Percentiles rank a stretch among this genome's conserved stretches.
phyloP scores from a whole-genome alignment of 169 alveolate species.

The Perkinsus olseni region DNA sequence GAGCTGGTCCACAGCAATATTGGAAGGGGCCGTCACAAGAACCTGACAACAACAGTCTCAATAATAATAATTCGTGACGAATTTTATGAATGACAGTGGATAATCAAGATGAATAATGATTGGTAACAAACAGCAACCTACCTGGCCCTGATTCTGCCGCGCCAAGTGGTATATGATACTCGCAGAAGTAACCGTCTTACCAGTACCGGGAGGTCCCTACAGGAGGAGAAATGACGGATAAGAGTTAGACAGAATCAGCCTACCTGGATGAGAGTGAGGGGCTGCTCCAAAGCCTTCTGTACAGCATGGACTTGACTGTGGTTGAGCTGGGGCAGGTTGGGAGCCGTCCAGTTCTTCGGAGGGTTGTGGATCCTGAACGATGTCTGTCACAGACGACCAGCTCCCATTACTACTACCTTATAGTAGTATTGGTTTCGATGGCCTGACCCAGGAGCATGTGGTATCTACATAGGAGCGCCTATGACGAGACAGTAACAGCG shows the following conservation, averaged over 20 bases:
- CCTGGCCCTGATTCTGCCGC: slow-evolving; percentile 45
- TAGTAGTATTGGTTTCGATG: neutral
- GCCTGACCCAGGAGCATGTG: neutral
- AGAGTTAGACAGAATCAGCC: neutral
- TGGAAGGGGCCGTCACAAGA: slow-evolving; percentile 88
- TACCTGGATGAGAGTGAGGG: slow-evolving; percentile 77
- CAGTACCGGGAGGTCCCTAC: slow-evolving; percentile 94
- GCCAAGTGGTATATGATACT: slow-evolving; percentile 81
- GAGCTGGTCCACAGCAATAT: slow-evolving; percentile 90
- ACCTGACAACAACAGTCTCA: too few species aligned
- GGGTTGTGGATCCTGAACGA: neutral
- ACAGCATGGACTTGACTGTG: slow-evolving; percentile 80
- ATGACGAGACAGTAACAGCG: too few species aligned
- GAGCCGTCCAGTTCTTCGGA: slow-evolving; percentile 74
- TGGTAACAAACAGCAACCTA: too few species aligned
- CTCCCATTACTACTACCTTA: neutral
- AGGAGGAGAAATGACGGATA: neutral
- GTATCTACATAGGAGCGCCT: neutral
- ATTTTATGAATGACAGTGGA: neutral
- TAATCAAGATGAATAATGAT: too few species aligned
- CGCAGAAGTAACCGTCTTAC: slow-evolving; percentile 89
- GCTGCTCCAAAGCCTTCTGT: slow-evolving; percentile 74
- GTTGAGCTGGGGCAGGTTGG: slow-evolving; percentile 81
- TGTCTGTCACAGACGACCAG: neutral
- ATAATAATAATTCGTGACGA: too few species aligned